A percentile compares a stretch with the other conserved stretches of the same genome.
These are phyloP conservation scores for Suhomyces pyralidae DNA, from an alignment of 805 yeast species.

Conservation along the genomic window DNA sequence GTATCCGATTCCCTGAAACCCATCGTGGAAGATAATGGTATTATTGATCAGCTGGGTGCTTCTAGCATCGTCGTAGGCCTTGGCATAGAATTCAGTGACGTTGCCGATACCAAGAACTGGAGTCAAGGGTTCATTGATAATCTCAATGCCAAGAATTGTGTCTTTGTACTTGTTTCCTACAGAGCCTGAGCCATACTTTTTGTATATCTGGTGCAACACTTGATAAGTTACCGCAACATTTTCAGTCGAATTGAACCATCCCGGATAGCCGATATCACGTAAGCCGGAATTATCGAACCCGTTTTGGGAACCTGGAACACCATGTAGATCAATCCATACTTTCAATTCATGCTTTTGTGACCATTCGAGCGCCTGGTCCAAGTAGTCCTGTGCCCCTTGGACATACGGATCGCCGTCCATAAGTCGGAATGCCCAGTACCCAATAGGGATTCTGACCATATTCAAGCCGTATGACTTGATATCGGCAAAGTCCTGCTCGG, in stretches of 20 bases:
- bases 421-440: constrained; percentile 73
- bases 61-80: constrained; percentile 33
- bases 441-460: constrained; percentile 73
- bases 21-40: constrained; percentile 61
- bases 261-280: constrained; percentile 42
- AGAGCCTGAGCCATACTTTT: constrained; percentile 33
- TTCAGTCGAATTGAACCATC: constrained; percentile 31
- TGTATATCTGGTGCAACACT: constrained; percentile 32
- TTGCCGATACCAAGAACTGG: constrained; percentile 19
- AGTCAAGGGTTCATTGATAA: constrained; percentile 40
- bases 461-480: constrained; percentile 57
- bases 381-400: constrained; percentile 60
- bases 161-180: constrained; percentile 21
- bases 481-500: constrained; percentile 53
- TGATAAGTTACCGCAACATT: constrained; percentile 27
- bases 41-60: constrained; percentile 30
- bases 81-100: constrained; percentile 26
- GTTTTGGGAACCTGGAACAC: constrained; percentile 96
- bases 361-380: constrained; percentile 72
- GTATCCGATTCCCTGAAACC: constrained; percentile 52
- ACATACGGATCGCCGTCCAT: constrained; percentile 58
- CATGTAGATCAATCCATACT: constrained; percentile 92
- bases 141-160: constrained; percentile 39
- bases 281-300: constrained; percentile 88
- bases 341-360: constrained; percentile 56